phyloP scores from a whole-genome alignment of 116 monocot genomes.

The Posidonia oceanica region DNA sequence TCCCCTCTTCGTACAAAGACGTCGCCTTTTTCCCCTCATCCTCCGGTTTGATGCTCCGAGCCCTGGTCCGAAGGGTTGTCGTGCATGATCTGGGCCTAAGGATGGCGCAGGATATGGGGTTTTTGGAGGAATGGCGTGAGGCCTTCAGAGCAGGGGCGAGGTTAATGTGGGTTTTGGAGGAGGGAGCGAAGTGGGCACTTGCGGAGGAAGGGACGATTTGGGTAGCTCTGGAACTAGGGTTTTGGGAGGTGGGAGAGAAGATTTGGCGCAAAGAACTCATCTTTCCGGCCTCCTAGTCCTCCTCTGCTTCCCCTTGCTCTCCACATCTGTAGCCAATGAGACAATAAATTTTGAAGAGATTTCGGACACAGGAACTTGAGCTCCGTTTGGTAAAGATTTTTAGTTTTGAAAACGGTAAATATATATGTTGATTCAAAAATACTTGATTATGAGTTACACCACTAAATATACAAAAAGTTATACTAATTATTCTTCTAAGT shows the following conservation, averaged over 20 bases:
- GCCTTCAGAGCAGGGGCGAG: background rate
- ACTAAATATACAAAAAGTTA: no score
- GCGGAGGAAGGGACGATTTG: conserved; percentile 8
- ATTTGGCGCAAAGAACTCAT: conserved; percentile 28
- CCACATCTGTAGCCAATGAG: background rate
- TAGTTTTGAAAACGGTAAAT: no score
- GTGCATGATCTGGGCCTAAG: background rate
- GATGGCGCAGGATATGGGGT: background rate
- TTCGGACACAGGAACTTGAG: no score
- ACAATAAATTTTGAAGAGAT: no score
- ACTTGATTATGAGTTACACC: no score
- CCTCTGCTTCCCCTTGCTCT: background rate
- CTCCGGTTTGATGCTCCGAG: background rate
- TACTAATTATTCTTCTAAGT: no score
- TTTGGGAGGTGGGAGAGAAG: conserved; percentile 31
- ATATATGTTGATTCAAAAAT: no score
- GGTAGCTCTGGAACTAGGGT: conserved; percentile 11
- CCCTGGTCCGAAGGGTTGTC: background rate
- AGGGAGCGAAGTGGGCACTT: conserved; percentile 6
- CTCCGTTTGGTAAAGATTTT: no score
- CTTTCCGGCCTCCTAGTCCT: background rate
- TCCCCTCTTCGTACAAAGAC: conserved; percentile 4
- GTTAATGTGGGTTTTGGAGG: conserved; percentile 7
- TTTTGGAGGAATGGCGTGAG: conserved; percentile 2
- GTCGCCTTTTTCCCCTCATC: conserved; percentile 6